A percentile compares a stretch with the other conserved stretches of the same genome.
Evolutionary conservation across 495 filamentous ascomycete species (phyloP).

Genomic region (Sabuloglossum arenarium): DNA sequence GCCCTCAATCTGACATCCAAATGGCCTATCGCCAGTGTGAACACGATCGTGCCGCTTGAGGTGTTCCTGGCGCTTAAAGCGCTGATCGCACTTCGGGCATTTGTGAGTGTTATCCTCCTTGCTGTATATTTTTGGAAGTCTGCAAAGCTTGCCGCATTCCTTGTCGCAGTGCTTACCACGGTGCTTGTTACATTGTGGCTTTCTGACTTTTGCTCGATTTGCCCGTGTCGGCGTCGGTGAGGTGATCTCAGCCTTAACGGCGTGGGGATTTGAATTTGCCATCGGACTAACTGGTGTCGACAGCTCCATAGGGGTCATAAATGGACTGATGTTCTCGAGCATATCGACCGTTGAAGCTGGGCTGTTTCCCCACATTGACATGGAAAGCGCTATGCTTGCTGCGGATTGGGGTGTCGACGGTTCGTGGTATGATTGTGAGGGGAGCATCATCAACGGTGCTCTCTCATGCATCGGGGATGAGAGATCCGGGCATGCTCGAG

Average conservation of each 20-base stretch:
- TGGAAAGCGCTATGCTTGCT: background rate
- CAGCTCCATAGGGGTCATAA: background rate
- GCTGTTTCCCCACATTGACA: background rate
- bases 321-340: background rate
- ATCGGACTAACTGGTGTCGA: background rate
- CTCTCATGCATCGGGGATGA: background rate
- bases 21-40: background rate
- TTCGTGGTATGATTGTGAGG: background rate
- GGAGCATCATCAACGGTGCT: background rate
- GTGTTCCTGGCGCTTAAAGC: constrained; percentile 3
- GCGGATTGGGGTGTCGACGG: background rate
- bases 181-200: background rate
- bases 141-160: background rate
- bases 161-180: background rate
- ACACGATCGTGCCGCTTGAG: background rate
- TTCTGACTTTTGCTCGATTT: background rate
- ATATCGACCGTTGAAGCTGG: background rate
- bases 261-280: background rate
- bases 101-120: constrained; percentile 1
- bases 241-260: background rate
- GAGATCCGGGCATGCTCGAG: background rate
- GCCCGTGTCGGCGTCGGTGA: background rate
- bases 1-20: background rate
- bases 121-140: background rate
- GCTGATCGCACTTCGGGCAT: background rate